phyloP scores from a whole-genome alignment of 1,139 yeast species.

The Cylindricascospora bacillispora region DNA sequence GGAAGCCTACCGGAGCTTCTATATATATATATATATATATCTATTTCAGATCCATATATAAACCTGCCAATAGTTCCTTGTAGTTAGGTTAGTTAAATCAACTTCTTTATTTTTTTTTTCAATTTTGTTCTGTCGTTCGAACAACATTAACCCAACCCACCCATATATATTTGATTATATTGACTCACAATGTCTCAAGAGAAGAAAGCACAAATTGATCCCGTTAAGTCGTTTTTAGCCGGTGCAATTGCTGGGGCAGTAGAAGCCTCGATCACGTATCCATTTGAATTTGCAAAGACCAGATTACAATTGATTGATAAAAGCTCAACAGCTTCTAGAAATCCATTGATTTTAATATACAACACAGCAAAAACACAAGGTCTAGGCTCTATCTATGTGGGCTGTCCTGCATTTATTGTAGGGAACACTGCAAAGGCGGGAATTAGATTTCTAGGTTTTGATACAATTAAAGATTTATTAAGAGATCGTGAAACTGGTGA shows the following conservation, averaged over 20 bases:
- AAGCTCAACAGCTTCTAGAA: constrained; percentile 53
- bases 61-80: too few species aligned
- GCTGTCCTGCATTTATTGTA: constrained; percentile 95
- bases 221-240: constrained; percentile 70
- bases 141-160: too few species aligned
- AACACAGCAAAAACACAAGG: constrained; percentile 72
- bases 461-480: constrained; percentile 62
- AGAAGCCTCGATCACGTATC: constrained; percentile 84
- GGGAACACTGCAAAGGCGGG: constrained; percentile 96
- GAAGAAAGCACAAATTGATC: constrained; percentile 41
- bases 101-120: too few species aligned
- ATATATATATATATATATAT: too few species aligned
- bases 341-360: constrained; percentile 70
- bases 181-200: too few species aligned
- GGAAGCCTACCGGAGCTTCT: too few species aligned
- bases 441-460: constrained; percentile 86
- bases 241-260: constrained; percentile 94
- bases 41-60: too few species aligned
- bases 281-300: constrained; percentile 95
- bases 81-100: too few species aligned
- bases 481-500: constrained; percentile 72
- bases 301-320: constrained; percentile 75
- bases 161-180: too few species aligned
- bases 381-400: constrained; percentile 68
- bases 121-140: too few species aligned